These are phyloP conservation scores for Coemansia sp. DNA, from an alignment of 192 early-diverging fungal species.

Conservation along the genomic window DNA sequence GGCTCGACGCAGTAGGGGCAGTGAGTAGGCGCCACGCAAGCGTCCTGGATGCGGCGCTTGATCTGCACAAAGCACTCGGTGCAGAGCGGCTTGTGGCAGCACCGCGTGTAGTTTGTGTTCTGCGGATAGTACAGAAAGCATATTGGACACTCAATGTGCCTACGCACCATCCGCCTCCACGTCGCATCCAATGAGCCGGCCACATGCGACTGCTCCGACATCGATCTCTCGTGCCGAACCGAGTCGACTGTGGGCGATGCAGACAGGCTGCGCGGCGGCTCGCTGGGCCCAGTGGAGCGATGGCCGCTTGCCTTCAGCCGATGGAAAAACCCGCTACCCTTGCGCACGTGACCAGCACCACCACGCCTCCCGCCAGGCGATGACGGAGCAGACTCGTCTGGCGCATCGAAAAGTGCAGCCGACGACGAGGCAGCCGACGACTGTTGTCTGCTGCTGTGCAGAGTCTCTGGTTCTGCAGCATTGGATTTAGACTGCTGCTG, in stretches of 20 bases:
- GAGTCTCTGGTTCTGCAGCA: too few relatives aligned
- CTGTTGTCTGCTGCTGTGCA: slow-evolving; percentile 18
- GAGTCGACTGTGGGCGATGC: slow-evolving; percentile 6
- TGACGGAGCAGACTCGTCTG: background rate
- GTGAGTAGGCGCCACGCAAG: slow-evolving; percentile 58
- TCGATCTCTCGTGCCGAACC: slow-evolving; percentile 30
- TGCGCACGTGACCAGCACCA: slow-evolving; percentile 34
- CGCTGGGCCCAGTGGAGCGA: background rate
- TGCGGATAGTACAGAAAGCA: slow-evolving; percentile 92
- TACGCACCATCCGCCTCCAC: too few relatives aligned
- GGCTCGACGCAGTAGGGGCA: slow-evolving; percentile 89
- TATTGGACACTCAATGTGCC: slow-evolving; percentile 84
- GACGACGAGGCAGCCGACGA: slow-evolving; percentile 19
- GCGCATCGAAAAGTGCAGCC: background rate
- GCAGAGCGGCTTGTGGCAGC: slow-evolving; percentile 94
- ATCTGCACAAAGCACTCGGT: slow-evolving; percentile 98
- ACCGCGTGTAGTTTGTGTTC: slow-evolving; percentile 89
- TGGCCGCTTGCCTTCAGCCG: slow-evolving; percentile 11
- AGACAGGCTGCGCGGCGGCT: slow-evolving; percentile 4
- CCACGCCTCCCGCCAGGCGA: slow-evolving; percentile 5
- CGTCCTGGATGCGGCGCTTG: slow-evolving; percentile 71
- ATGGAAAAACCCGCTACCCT: slow-evolving; percentile 48
- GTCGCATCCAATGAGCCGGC: too few relatives aligned
- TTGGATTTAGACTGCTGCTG: too few relatives aligned
- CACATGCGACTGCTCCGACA: slow-evolving; percentile 9